Evolutionary conservation across 1,139 yeast genomes (phyloP), one percentile per base, ranked within the genome.

Genomic region (Taphrina wiesneri): DNA sequence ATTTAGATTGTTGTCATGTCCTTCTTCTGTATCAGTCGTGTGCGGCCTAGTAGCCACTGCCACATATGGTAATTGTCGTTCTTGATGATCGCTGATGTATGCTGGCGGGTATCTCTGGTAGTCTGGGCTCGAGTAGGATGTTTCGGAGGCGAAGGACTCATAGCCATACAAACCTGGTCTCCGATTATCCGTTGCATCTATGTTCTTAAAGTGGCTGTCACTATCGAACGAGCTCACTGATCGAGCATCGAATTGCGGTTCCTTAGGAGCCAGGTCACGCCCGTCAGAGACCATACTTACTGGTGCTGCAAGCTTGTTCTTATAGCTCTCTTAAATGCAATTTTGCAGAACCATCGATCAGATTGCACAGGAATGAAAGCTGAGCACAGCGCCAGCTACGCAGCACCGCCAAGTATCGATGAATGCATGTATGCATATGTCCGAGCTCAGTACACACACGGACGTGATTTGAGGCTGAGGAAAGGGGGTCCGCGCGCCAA

Each of bases 401-500:
- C 43, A 39, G 43, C 3, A n/a, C 43, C 21, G 43, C 43, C 43
- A 39, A n/a, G 17, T 39, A n/a, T n/a, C n/a, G n/a, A n/a, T n/a
- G n/a, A n/a, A n/a, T n/a, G n/a, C n/a, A n/a, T n/a, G n/a, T n/a
- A n/a, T n/a, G n/a, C n/a, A n/a, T n/a, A 39, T 39, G 43, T 39
- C 43, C 43, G n/a, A 39, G 43, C 43, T 4, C 43, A 39, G 19
- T n/a, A n/a, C 19, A 39, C n/a, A 39, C 43, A 39, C 6, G 19
- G 43, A n/a, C 9, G 36, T n/a, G 15, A 7, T n/a, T 21, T 21
- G 49, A 23, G 49, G 49, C 49, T 45, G 49, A 45, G 26, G 28
- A 45, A 21, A 45, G 49, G 49, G 21, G 49, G n/a, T 11, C 25
- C 49, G 49, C n/a, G 49, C 49, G 49, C 49, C 49, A 45, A 45